These are phyloP conservation scores for Bremia lactucae DNA, from an alignment of 352 stramenopile species.

Conservation along the genomic window DNA sequence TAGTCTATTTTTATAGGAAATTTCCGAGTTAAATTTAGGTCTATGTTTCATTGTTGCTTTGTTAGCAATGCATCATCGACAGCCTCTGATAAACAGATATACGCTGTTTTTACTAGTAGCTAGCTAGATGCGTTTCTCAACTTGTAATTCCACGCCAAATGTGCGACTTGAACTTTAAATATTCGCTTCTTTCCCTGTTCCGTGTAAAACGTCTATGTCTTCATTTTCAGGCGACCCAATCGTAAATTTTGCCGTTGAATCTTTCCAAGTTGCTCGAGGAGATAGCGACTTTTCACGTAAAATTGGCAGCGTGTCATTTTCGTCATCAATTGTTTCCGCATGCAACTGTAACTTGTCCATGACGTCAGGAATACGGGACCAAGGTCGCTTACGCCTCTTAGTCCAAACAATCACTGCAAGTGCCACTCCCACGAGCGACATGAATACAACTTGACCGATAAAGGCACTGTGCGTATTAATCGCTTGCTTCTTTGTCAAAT, in stretches of 20 bases:
- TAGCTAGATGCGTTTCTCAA: too few species aligned
- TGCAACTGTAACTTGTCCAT: constrained; percentile 20
- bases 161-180: neutral
- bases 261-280: constrained; percentile 19
- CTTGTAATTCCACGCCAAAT: too few species aligned
- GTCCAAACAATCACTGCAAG: constrained; percentile 37
- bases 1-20: too few species aligned
- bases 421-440: constrained; percentile 47
- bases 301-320: constrained; percentile 13
- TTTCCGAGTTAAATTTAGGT: too few species aligned
- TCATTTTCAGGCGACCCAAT: constrained; percentile 36
- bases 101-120: too few species aligned
- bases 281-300: constrained; percentile 16
- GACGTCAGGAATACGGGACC: constrained; percentile 35
- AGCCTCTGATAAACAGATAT: too few species aligned
- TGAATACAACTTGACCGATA: constrained; percentile 37
- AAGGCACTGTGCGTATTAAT: constrained; percentile 22
- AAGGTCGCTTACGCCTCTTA: constrained; percentile 42
- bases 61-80: too few species aligned
- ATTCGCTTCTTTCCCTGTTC: constrained; percentile 7
- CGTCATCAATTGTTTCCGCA: constrained; percentile 12
- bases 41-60: too few species aligned
- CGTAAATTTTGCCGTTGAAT: constrained; percentile 28
- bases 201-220: constrained; percentile 15
- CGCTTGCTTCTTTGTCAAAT: constrained; percentile 5